Base-by-base conservation (phyloP, 2,329 filamentous ascomycete genomes). In the Clarireedia monteithiana region DNA sequence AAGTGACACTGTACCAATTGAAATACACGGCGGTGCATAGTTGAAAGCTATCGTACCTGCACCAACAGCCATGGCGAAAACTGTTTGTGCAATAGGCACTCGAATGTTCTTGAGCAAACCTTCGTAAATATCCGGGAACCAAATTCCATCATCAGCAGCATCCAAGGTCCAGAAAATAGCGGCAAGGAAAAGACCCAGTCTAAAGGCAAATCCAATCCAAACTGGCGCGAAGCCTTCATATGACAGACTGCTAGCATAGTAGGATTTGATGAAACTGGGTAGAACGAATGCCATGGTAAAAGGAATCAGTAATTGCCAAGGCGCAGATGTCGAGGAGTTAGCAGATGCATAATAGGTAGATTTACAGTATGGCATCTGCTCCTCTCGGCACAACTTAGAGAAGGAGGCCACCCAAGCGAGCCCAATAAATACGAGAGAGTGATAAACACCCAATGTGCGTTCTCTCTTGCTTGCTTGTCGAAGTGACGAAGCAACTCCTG, bases 341-440 rank as follows among this genome's bases (percentile, higher is more conserved):
- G 86, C 82, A 0, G 92, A 96, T 4, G 91, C 87, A 68, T 99
- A 99, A 74, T 96, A 99, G 0, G 94, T 96, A 2, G 92, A 96
- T 53, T 82, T 84, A 75, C 94, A 99, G 73, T 87, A 95, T 0
- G 94, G 94, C 89, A 97, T 96, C 73, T 99, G 94, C 73, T 99
- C 94, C 71, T 99, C 94, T 57, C 94, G 86, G 69, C 94, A 99
- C 20, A 99, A 83, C 62, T 91, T 88, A 9, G 94, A 96, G 62
- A 92, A 84, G 1, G 91, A 95, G 0, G 91, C 87, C 3, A 92
- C 54, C 53, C 92, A 85, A 14, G 86, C 86, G 12, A 97, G 78
- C 5, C 90, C 68, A 56, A 94, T 77, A 67, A 99, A 97, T 1
- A 90, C 75, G 20, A 92, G 70, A 0, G 94, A 94, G 68, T 99